These are phyloP conservation scores for Penstemon eatonii DNA, from an alignment of 257 asterid genomes.

Conservation along the genomic window DNA sequence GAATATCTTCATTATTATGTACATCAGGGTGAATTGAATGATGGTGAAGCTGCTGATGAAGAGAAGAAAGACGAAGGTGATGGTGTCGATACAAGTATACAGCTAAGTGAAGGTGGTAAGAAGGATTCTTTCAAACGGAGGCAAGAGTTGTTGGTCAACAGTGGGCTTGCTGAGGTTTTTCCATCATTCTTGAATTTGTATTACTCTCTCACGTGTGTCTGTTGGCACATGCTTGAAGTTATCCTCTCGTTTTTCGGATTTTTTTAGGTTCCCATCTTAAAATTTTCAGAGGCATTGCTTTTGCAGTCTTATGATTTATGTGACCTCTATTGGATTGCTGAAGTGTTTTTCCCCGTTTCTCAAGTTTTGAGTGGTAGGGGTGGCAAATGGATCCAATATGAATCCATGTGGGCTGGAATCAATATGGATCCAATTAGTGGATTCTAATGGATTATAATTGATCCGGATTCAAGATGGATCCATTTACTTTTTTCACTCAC, in stretches of 20 bases:
- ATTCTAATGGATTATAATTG: too few relatives aligned
- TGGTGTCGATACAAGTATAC: slow-evolving; percentile 28
- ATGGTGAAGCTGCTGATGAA: slow-evolving; percentile 40
- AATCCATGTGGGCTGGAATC: too few relatives aligned
- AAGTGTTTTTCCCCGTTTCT: not conserved
- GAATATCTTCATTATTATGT: slow-evolving; percentile 18
- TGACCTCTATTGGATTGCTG: not conserved
- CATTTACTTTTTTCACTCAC: too few relatives aligned
- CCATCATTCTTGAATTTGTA: slow-evolving; percentile 4
- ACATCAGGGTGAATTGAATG: slow-evolving; percentile 43
- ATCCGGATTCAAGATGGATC: too few relatives aligned
- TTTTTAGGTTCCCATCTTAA: too few relatives aligned
- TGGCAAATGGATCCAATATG: too few relatives aligned
- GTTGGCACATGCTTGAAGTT: not conserved
- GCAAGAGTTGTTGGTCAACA: slow-evolving; percentile 71
- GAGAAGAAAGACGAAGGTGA: slow-evolving; percentile 38
- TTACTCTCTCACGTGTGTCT: slow-evolving; percentile 4
- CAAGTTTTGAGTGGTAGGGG: not conserved
- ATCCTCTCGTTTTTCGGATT: too few relatives aligned
- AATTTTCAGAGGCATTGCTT: too few relatives aligned
- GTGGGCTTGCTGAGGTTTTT: slow-evolving; percentile 92
- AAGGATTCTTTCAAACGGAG: slow-evolving; percentile 82
- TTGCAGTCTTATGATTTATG: not conserved
- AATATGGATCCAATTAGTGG: too few relatives aligned
- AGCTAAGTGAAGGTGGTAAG: slow-evolving; percentile 64